Evolutionary conservation across 1,284 basidiomycete genomes (phyloP), one percentile per base, ranked within the genome.

Genomic region (Sutorius eximius): DNA sequence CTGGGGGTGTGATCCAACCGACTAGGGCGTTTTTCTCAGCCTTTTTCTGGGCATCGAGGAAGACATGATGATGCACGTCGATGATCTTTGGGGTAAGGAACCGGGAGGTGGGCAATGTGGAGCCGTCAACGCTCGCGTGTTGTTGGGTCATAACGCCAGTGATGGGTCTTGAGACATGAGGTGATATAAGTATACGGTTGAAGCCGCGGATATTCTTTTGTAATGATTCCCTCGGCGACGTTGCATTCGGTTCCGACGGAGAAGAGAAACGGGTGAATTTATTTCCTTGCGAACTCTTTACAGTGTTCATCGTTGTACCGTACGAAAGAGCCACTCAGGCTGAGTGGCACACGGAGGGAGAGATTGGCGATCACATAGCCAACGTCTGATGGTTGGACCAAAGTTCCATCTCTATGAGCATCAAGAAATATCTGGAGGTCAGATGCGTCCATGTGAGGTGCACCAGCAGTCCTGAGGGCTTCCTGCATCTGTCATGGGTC

Each of bases 331-430:
- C 93, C 93, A 48, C 81, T 89, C 49, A 91, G 66, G 4, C 71
- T 66, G 59, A 78, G 75, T 8, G 82, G 75, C 5, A 86, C 87
- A 29, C 69, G 68, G 33, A 91, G 62, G 3, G 85, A 77, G 32
- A 92, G 73, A 18, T 81, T 77, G 10, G 89, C 89, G 56, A 93
- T 83, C 40, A 92, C 89, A 67, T 88, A 81, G 0, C 87, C 93
- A 44, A 83, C 78, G 46, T 85, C 83, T 56, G 86, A 82, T 5
- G 90, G 85, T 46, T 81, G 83, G 40, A 89, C 79, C 32, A 95
- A 79, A 55, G 81, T 80, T 11, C 87, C 87, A 36, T 84, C 79
- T 16, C 69, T 71, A 62, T 91, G 77, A 20, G 82, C 76, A 10
- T 80, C 74, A n/a, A 85, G 65, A 63, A 94, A 93, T 33, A 68